phyloP scores from a whole-genome alignment of 139 green algal species.

The Nannochloris sp. region DNA sequence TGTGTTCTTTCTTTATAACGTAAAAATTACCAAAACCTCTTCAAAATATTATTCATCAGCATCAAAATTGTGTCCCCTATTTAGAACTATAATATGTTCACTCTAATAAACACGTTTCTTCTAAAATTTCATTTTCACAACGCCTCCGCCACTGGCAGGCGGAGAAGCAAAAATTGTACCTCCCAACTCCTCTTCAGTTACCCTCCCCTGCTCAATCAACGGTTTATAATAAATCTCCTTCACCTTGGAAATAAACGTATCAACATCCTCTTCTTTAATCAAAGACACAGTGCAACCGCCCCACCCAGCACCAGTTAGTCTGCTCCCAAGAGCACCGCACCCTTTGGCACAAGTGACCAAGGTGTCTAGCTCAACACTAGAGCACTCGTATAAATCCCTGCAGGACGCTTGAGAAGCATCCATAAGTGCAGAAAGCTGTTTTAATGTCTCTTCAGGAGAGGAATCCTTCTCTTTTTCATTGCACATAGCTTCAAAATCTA shows the following conservation, averaged over 20 bases:
- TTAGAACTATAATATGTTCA: slow-evolving; percentile 32
- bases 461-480: not conserved
- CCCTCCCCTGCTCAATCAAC: slow-evolving; percentile 13
- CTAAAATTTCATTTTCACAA: slow-evolving; percentile 29
- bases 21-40: not conserved
- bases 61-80: not conserved
- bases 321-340: slow-evolving; percentile 66
- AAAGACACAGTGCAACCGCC: slow-evolving; percentile 89
- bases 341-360: slow-evolving; percentile 56
- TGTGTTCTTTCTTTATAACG: not conserved
- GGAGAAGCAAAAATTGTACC: slow-evolving; percentile 46
- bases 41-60: not conserved
- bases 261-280: slow-evolving; percentile 43
- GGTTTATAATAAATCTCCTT: slow-evolving; percentile 30
- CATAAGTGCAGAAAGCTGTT: slow-evolving; percentile 85
- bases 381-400: slow-evolving; percentile 83
- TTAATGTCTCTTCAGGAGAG: slow-evolving; percentile 36
- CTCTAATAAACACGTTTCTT: no score
- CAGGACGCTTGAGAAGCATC: slow-evolving; percentile 77
- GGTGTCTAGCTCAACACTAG: slow-evolving; percentile 81
- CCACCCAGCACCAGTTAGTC: slow-evolving; percentile 91
- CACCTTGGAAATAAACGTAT: slow-evolving; percentile 43
- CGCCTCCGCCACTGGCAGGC: slow-evolving; percentile 41
- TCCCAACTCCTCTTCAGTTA: slow-evolving; percentile 15
- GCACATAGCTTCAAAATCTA: slow-evolving; percentile 46